Base-by-base conservation (phyloP, 306 rosid genomes). In the Prunus salicina region DNA sequence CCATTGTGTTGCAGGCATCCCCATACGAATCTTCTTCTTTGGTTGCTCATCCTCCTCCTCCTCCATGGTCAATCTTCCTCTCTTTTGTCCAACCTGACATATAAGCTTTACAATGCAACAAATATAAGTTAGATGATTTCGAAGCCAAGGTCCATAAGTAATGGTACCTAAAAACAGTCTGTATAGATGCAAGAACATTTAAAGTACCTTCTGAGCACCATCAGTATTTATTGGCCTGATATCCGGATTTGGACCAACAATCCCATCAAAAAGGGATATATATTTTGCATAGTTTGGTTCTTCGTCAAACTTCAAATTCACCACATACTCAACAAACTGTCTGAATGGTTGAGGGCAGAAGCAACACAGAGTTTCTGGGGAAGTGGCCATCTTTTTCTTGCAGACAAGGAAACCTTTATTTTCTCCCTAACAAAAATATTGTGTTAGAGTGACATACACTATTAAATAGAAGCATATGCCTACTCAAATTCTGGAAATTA, bases 1-100 rank as follows among this genome's bases (percentile, higher is more conserved):
- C 96, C 98, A 93, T 75, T 91, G 95, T 61, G 88, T 84, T 60
- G 96, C 96, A 46, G 98, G 96, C 85, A 89, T 80, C 76, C 98
- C 98, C 84, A 89, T 75, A 20, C 96, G 91, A 75, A 88, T 81
- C 82, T 93, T 93, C 88, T 93, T 93, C 84, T 84, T 85, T 15
- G 96, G 93, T 77, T 91, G 98, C 79, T 88, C 95, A 12, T 93
- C 90, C 38, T 89, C 98, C 15, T 88, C 92, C 49, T 85, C 95
- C 84, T 93, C 97, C 91, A 82, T 82, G 55, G 95, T 76, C 78
- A 87, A 75, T 64, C 91, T 89, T 76, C 88, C 91, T 85, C 98
- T 91, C 88, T 93, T 93, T 57, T 86, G 98, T 79, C 98, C 98
- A 82, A 85, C 89, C 77, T 68, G 88, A 65, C 79, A 85, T 68